phyloP scores from a whole-genome alignment of 2,329 filamentous ascomycete species.

The Ophiostoma perfectum region DNA sequence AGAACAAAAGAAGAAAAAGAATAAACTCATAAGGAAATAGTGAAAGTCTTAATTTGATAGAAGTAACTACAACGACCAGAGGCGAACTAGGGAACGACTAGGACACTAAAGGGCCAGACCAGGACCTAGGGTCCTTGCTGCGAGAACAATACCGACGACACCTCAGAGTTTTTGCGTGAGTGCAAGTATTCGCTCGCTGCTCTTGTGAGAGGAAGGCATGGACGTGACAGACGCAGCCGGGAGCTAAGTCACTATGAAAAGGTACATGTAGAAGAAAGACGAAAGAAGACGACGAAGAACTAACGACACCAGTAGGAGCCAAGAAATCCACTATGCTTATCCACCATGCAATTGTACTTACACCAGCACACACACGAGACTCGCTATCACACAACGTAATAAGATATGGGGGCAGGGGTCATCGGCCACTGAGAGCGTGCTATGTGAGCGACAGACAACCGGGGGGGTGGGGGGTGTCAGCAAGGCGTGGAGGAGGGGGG shows the following conservation, averaged over 20 bases:
- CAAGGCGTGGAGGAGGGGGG: neutral
- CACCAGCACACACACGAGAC: neutral
- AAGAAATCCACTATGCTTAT: neutral
- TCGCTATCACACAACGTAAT: neutral
- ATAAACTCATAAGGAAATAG: neutral
- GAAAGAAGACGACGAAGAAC: neutral
- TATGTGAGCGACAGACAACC: too few species aligned
- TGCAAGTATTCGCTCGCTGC: neutral
- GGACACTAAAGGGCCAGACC: neutral
- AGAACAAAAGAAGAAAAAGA: constrained; percentile 12
- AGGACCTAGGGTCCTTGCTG: neutral
- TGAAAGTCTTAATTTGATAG: constrained; percentile 1
- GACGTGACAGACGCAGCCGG: constrained; percentile 7
- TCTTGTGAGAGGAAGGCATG: neutral
- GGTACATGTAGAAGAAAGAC: constrained; percentile 7
- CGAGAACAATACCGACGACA: neutral
- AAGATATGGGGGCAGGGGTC: too few species aligned
- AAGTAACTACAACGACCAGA: constrained; percentile 9
- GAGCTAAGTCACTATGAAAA: neutral
- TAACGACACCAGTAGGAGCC: constrained; percentile 2
- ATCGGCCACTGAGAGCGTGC: too few species aligned
- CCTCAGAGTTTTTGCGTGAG: neutral
- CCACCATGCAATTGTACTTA: neutral
- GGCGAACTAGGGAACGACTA: constrained; percentile 5
- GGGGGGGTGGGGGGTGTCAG: neutral